A percentile compares a stretch with the other conserved stretches of the same genome.
Evolutionary conservation across 192 early-diverging fungal species (phyloP).

Genomic region (Rhizoclosmatium globosum): DNA sequence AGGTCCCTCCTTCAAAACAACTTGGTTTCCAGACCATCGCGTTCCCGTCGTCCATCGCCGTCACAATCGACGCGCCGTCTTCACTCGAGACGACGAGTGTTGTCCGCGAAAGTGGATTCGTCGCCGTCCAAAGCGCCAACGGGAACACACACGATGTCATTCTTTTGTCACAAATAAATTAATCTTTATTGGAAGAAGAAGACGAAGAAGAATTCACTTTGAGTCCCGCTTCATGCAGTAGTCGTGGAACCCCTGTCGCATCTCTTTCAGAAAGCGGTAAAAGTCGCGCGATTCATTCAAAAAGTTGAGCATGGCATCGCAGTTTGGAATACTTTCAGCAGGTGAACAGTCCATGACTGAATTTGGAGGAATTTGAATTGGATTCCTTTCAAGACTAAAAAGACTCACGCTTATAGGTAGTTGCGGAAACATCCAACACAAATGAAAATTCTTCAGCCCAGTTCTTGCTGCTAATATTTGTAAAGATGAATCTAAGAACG

Average conservation of each 20-base stretch:
- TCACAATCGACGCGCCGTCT: not conserved
- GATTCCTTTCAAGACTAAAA: no score
- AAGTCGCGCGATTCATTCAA: constrained; percentile 73
- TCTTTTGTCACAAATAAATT: not conserved
- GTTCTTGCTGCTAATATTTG: constrained; percentile 67
- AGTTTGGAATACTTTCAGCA: constrained; percentile 39
- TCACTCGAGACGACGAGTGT: not conserved
- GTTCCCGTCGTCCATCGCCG: constrained; percentile 14
- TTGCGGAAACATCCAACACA: constrained; percentile 58
- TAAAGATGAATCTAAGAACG: constrained; percentile 71
- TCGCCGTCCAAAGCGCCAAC: constrained; percentile 3
- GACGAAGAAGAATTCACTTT: not conserved
- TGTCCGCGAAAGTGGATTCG: not conserved
- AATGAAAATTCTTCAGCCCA: constrained; percentile 59
- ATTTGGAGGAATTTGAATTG: not conserved
- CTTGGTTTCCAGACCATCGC: not conserved
- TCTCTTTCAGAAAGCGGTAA: constrained; percentile 73
- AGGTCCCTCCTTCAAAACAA: not conserved
- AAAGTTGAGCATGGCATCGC: constrained; percentile 54
- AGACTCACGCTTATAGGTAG: not conserved
- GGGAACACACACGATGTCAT: constrained; percentile 29
- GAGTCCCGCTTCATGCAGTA: constrained; percentile 32
- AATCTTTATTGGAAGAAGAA: no score
- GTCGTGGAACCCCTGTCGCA: constrained; percentile 66
- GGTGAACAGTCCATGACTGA: constrained; percentile 65